phyloP scores from a whole-genome alignment of 2,329 filamentous ascomycete genomes.

The Eurotiales sp. region DNA sequence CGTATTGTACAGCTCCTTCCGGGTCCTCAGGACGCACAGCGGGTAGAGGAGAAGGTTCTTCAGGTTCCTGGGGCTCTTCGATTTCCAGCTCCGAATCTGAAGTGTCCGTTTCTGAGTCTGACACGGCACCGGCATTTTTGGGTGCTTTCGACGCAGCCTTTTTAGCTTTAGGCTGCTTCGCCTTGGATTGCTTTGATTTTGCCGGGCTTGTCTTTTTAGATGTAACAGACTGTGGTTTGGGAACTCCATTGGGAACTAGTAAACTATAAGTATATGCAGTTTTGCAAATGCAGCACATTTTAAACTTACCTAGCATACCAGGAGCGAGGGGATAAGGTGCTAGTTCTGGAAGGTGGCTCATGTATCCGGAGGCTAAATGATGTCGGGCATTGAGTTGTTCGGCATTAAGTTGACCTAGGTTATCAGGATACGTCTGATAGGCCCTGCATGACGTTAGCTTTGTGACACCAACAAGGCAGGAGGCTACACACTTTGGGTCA shows the following conservation, averaged over 20 bases:
- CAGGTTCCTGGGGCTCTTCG: constrained; percentile 50
- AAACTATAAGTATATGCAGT: background rate
- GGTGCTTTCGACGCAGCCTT: constrained; percentile 16
- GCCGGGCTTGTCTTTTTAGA: constrained; percentile 20
- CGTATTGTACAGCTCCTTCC: constrained; percentile 53
- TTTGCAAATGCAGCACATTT: background rate
- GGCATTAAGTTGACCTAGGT: constrained; percentile 8
- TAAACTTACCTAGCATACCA: constrained; percentile 8
- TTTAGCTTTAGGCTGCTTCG: constrained; percentile 21
- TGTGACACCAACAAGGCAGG: constrained; percentile 7
- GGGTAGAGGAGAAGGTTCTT: constrained; percentile 55
- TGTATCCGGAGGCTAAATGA: background rate
- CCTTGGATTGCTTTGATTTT: too few species aligned
- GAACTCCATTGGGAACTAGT: constrained; percentile 8
- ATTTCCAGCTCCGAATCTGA: constrained; percentile 50
- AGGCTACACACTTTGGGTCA: constrained; percentile 25
- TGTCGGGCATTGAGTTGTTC: constrained; percentile 15
- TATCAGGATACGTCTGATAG: constrained; percentile 13
- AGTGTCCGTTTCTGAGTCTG: constrained; percentile 48
- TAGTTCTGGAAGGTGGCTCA: constrained; percentile 9
- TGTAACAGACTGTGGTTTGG: constrained; percentile 19
- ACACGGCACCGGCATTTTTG: constrained; percentile 33
- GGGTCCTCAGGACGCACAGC: constrained; percentile 50
- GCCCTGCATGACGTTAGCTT: constrained; percentile 8
- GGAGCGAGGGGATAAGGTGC: constrained; percentile 11